Evolutionary conservation across 2,329 filamentous ascomycete genomes (phyloP), one percentile per base, ranked within the genome.

Genomic region (Emmonsiellopsis sp.): DNA sequence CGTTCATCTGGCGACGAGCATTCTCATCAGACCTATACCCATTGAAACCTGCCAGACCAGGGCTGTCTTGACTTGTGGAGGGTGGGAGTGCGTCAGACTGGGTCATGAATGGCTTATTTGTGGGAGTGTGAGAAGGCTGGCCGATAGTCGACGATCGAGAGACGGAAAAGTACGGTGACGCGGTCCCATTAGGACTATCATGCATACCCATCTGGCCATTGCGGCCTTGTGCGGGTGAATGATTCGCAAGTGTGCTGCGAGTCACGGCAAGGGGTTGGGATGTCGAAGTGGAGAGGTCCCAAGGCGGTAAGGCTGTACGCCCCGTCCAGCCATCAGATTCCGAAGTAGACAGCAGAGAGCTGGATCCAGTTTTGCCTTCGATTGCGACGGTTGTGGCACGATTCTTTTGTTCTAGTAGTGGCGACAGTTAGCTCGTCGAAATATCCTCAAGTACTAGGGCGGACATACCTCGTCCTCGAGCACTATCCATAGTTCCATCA

Each of bases 321-420:
- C 69, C 70, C 55, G 63, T 67, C 82, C 84, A 87, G 46, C 77
- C 74, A 60, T 87, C 84, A 15, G 81, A 80, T 63, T 89, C 84
- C 8, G 86, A 87, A 42, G 83, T 81, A 44, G 81, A 77, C 55
- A 87, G 77, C 40, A 90, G 74, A 55, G 85, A 86, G 56, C 83
- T 79, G 5, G 86, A 88, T 48, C 86, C 86, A 3, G 82, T 83
- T 63, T 84, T 81, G 52, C 73, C 77, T 59, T 80, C 78, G 40
- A 76, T 69, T 8, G 58, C 63, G 37, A 58, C 60, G 2, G 71
- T 62, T 11, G 55, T 35, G 9, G 60, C 62, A 51, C 68, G 31
- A 11, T 50, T 52, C 41, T 43, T 48, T n/a, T 45, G 51, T 10
- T 54, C 49, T 52, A n/a, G 16, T 37, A 4, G 32, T n/a, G 40